These are phyloP conservation scores for Solanum rostratum DNA, from an alignment of 257 asterid genomes.

Conservation along the genomic window DNA sequence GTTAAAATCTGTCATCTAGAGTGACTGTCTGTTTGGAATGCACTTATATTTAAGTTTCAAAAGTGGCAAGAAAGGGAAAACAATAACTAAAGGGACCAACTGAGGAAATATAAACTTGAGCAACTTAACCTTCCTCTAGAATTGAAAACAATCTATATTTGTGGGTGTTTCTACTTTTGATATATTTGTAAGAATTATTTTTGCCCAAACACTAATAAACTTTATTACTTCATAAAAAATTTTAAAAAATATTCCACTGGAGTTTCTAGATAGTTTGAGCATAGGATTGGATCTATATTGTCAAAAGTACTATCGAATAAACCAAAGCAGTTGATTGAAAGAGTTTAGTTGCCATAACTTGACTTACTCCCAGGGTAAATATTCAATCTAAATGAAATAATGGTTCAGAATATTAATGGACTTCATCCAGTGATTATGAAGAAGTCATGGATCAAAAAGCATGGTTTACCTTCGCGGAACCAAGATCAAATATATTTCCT, in stretches of 20 bases:
- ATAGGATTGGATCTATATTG: neutral
- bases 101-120: neutral
- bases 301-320: neutral
- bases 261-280: neutral
- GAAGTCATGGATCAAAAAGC: neutral
- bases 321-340: neutral
- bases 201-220: neutral
- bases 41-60: neutral
- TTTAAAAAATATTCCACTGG: neutral
- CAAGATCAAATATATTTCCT: conserved; percentile 98
- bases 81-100: neutral
- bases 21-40: neutral
- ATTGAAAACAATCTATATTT: neutral
- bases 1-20: neutral
- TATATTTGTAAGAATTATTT: neutral
- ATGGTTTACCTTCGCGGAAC: conserved; percentile 75
- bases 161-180: neutral
- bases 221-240: neutral
- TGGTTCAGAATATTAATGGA: neutral
- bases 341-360: neutral
- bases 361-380: neutral
- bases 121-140: neutral
- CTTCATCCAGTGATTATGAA: neutral
- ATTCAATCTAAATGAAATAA: neutral
- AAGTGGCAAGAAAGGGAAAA: neutral